These are phyloP conservation scores for Rheum nobile DNA, from an alignment of 148 eudicot species.

Conservation along the genomic window DNA sequence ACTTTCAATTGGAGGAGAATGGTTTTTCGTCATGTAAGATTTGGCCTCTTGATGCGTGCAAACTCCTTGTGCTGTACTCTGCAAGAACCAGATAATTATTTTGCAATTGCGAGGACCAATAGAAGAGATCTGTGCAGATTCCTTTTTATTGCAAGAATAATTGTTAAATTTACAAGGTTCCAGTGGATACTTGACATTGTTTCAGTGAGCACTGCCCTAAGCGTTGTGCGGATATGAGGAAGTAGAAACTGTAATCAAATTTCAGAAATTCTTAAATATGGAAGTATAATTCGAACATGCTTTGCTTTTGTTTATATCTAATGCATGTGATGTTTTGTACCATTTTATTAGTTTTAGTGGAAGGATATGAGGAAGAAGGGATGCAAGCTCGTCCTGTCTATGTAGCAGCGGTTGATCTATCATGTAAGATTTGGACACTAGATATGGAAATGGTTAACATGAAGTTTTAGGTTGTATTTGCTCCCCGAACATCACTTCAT, in stretches of 20 bases:
- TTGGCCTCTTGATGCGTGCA: no score
- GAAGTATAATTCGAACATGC: neutral
- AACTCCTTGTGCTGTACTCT: neutral
- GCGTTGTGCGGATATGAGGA: neutral
- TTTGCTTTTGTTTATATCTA: neutral
- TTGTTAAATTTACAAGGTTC: neutral
- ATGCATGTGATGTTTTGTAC: neutral
- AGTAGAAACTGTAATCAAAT: neutral
- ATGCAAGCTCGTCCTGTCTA: slow-evolving; percentile 81
- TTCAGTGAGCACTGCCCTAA: neutral
- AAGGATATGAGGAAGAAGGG: slow-evolving; percentile 53
- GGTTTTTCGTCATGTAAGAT: no score
- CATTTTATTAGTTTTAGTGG: slow-evolving; percentile 25
- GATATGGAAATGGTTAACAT: neutral
- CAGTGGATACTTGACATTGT: neutral
- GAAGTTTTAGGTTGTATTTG: neutral
- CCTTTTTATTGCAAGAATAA: neutral
- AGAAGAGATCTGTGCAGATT: neutral
- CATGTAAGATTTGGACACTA: slow-evolving; percentile 46
- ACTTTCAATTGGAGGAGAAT: neutral
- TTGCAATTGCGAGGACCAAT: neutral
- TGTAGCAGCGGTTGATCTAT: slow-evolving; percentile 74
- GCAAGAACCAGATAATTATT: neutral
- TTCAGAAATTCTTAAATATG: neutral
- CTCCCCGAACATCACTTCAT: neutral